Conservation (phyloP, 1,284 basidiomycete species). For the Papiliotrema terrestris region DNA sequence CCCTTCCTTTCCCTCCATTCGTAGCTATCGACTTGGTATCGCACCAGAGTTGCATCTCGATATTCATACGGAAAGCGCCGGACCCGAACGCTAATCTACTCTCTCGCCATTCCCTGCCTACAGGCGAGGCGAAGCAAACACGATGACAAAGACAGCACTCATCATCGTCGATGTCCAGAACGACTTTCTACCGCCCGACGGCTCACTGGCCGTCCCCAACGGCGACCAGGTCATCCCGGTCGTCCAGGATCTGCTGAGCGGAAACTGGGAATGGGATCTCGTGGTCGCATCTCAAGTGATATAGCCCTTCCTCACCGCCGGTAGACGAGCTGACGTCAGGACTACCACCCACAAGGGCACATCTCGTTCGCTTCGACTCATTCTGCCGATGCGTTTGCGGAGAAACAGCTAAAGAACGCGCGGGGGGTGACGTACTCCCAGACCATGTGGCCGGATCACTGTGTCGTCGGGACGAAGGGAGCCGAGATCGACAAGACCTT, state of each 20-base stretch:
- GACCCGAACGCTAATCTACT: too few relatives aligned
- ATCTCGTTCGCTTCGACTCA: slow-evolving; percentile 64
- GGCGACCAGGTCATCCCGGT: slow-evolving; percentile 52
- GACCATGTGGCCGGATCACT: slow-evolving; percentile 61
- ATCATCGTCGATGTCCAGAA: slow-evolving; percentile 61
- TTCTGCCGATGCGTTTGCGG: slow-evolving; percentile 49
- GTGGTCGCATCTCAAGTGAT: slow-evolving; percentile 55
- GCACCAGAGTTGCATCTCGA: too few relatives aligned
- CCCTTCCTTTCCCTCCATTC: too few relatives aligned
- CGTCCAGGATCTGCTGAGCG: slow-evolving; percentile 53
- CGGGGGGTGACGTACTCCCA: slow-evolving; percentile 33
- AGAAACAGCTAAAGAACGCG: slow-evolving; percentile 44
- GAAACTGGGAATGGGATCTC: slow-evolving; percentile 52
- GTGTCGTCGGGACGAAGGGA: slow-evolving; percentile 37
- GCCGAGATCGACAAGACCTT: slow-evolving; percentile 34
- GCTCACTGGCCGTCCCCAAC: slow-evolving; percentile 56
- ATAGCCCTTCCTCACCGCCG: neutral
- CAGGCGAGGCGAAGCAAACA: neutral
- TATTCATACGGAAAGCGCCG: too few relatives aligned
- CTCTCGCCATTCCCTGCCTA: too few relatives aligned
- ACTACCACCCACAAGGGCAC: slow-evolving; percentile 58
- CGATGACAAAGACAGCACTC: slow-evolving; percentile 49
- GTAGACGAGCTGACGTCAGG: slow-evolving; percentile 31
- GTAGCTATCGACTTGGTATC: too few relatives aligned
- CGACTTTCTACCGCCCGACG: slow-evolving; percentile 63